Conservation (phyloP, 75 land plant genomes). For the Cunninghamia lanceolata region DNA sequence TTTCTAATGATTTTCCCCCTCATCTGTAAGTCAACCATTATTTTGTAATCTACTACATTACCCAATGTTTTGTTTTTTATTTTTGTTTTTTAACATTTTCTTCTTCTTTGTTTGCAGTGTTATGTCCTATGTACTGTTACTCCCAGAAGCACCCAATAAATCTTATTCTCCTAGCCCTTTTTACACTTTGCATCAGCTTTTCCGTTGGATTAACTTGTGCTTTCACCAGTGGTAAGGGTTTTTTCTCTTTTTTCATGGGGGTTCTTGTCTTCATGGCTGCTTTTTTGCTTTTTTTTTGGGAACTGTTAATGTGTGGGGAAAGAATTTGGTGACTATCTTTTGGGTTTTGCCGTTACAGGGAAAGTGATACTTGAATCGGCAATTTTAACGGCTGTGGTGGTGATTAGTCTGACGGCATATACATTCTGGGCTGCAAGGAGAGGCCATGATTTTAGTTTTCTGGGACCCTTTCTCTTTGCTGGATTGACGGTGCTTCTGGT, state of each 20-base stretch:
- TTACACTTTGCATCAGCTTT: constrained; percentile 68
- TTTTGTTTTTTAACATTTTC: too few species aligned
- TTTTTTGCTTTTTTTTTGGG: neutral
- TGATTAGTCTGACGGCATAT: constrained; percentile 40
- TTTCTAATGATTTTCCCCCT: constrained; percentile 34
- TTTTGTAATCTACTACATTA: too few species aligned
- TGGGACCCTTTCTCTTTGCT: constrained; percentile 61
- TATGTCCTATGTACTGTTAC: constrained; percentile 62
- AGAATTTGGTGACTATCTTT: neutral
- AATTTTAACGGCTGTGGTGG: constrained; percentile 42
- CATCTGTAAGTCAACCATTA: constrained; percentile 21
- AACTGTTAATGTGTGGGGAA: too few species aligned
- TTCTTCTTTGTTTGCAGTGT: constrained; percentile 30
- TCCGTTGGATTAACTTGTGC: constrained; percentile 77
- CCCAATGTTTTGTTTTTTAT: too few species aligned
- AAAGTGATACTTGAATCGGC: constrained; percentile 48
- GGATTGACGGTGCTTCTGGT: constrained; percentile 52
- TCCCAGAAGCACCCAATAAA: constrained; percentile 77
- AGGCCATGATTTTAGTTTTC: constrained; percentile 57
- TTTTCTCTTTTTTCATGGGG: neutral
- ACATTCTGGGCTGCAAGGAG: constrained; percentile 61
- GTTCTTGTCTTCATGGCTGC: neutral
- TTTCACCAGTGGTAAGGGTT: constrained; percentile 54
- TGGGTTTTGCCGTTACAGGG: constrained; percentile 21
- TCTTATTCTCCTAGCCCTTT: constrained; percentile 61